These are phyloP conservation scores for Prosopis cineraria DNA, from an alignment of 306 rosid species.

Conservation along the genomic window DNA sequence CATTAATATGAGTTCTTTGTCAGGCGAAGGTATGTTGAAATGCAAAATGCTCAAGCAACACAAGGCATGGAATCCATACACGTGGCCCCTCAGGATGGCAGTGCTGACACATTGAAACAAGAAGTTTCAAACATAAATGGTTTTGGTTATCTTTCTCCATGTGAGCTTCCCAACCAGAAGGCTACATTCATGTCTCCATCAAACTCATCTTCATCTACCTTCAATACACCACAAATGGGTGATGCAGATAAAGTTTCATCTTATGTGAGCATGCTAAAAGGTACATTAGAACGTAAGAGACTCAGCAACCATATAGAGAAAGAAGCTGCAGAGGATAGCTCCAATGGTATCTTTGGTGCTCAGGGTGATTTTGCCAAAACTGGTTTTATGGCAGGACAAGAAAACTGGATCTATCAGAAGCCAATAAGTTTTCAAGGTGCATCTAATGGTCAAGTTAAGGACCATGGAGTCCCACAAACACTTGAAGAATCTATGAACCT, in stretches of 20 bases:
- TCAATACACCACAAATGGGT: slow-evolving; percentile 54
- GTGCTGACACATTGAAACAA: slow-evolving; percentile 42
- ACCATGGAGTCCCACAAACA: slow-evolving; percentile 44
- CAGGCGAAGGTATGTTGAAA: slow-evolving; percentile 79
- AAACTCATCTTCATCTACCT: slow-evolving; percentile 74
- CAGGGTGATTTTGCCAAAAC: slow-evolving; percentile 51
- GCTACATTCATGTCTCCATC: slow-evolving; percentile 73
- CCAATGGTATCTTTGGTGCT: slow-evolving; percentile 41
- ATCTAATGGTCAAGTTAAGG: slow-evolving; percentile 50
- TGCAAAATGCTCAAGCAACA: slow-evolving; percentile 64
- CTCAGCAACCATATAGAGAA: slow-evolving; percentile 56
- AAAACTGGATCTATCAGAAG: slow-evolving; percentile 50
- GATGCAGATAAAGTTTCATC: slow-evolving; percentile 86
- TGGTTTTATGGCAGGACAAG: slow-evolving; percentile 54
- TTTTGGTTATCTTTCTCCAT: slow-evolving; percentile 49
- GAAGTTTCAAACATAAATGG: slow-evolving; percentile 54
- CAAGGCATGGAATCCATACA: slow-evolving; percentile 57
- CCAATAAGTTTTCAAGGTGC: slow-evolving; percentile 49
- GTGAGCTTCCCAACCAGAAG: slow-evolving; percentile 65
- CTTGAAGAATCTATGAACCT: slow-evolving; percentile 57
- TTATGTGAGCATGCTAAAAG: slow-evolving; percentile 89
- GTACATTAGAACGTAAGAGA: slow-evolving; percentile 80
- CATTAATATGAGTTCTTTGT: slow-evolving; percentile 6
- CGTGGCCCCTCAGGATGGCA: slow-evolving; percentile 49
- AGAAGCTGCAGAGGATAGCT: slow-evolving; percentile 52